Conservation (phyloP, 2,329 filamentous ascomycete genomes). For the Pseudocercospora vitis region DNA sequence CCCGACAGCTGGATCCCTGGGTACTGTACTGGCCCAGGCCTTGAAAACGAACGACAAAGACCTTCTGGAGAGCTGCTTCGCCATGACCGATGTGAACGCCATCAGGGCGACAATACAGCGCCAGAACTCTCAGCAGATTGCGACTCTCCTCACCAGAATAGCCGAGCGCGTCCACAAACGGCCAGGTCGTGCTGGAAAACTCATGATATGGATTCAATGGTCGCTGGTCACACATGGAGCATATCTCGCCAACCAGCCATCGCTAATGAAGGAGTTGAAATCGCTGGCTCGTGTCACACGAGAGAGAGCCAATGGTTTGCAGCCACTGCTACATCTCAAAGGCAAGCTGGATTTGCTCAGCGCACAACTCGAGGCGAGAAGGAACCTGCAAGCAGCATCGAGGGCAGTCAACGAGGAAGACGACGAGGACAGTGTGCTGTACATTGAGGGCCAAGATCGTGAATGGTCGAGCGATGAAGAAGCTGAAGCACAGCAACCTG, state of each 20-base stretch:
- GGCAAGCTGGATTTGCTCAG: constrained; percentile 94
- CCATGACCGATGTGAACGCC: constrained; percentile 71
- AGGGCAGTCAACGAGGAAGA: constrained; percentile 58
- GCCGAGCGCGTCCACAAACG: constrained; percentile 83
- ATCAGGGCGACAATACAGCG: constrained; percentile 88
- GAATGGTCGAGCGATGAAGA: constrained; percentile 54
- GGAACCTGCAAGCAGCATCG: constrained; percentile 58
- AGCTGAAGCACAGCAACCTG: constrained; percentile 49
- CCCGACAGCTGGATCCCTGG: constrained; percentile 70
- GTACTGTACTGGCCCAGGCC: constrained; percentile 89
- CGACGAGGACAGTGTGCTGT: constrained; percentile 74
- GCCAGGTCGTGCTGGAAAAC: constrained; percentile 82
- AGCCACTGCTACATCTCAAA: constrained; percentile 82
- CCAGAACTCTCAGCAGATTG: constrained; percentile 80
- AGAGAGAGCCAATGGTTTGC: constrained; percentile 78
- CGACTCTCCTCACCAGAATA: constrained; percentile 74
- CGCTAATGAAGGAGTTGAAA: constrained; percentile 73
- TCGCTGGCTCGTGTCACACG: constrained; percentile 83
- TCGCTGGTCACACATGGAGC: constrained; percentile 89
- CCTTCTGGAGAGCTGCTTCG: constrained; percentile 89
- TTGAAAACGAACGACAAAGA: constrained; percentile 87
- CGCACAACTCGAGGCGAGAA: constrained; percentile 79
- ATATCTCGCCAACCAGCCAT: constrained; percentile 81
- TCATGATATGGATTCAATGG: constrained; percentile 97
- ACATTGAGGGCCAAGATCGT: constrained; percentile 78